Evolutionary conservation across 148 eudicot genomes (phyloP).

Genomic region (Persicaria maculosa): DNA sequence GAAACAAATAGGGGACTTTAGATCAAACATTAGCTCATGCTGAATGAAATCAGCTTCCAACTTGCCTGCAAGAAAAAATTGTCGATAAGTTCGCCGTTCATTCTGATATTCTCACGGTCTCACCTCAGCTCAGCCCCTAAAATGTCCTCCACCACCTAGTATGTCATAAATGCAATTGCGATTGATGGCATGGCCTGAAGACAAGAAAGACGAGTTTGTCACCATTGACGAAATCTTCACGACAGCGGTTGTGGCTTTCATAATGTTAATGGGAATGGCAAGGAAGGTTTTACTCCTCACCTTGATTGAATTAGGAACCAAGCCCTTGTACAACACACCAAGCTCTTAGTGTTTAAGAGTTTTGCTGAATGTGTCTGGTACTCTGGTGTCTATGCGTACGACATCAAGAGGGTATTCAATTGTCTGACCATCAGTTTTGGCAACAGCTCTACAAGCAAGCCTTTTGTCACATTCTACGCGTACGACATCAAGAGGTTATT

Average conservation of each 20-base stretch:
- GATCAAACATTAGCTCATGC: background rate
- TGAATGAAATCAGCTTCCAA: too few species aligned
- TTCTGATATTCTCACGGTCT: constrained; percentile 54
- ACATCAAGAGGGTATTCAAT: constrained; percentile 96
- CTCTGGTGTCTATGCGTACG: constrained; percentile 19
- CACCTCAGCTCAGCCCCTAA: constrained; percentile 42
- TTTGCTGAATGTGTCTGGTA: constrained; percentile 55
- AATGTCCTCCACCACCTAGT: constrained; percentile 67
- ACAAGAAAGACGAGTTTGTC: background rate
- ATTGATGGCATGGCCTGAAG: constrained; percentile 76
- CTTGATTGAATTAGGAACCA: constrained; percentile 95
- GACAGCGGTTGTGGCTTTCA: too few species aligned
- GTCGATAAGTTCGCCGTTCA: constrained; percentile 14
- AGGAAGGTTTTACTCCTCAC: constrained; percentile 19
- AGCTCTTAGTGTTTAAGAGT: constrained; percentile 74
- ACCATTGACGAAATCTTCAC: constrained; percentile 14
- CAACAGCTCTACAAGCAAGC: constrained; percentile 90
- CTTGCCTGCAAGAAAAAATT: background rate
- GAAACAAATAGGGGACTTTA: background rate
- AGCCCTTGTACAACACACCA: constrained; percentile 81
- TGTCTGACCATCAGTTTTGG: constrained; percentile 87
- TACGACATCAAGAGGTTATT: too few species aligned
- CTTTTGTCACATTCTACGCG: constrained; percentile 26
- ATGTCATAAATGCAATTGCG: constrained; percentile 79
- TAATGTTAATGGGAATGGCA: too few species aligned